Evolutionary conservation across 352 stramenopile genomes (phyloP).

Genomic region (Discostella stelligera): DNA sequence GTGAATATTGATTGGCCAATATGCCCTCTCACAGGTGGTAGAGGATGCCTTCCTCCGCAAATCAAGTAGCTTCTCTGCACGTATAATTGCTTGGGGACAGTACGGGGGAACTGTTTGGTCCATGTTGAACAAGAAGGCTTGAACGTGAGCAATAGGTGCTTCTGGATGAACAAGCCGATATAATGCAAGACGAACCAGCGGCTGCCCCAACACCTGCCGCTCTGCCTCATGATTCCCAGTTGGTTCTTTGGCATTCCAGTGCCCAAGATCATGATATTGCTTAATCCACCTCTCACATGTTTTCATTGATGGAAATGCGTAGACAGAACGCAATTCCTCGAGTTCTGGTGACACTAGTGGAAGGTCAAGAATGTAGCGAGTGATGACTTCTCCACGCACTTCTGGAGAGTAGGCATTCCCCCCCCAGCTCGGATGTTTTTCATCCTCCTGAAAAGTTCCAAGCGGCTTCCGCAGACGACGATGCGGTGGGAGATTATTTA

Average conservation of each 20-base stretch:
- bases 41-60: neutral
- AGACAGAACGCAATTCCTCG: neutral
- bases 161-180: slow-evolving; percentile 20
- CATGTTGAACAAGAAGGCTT: slow-evolving; percentile 16
- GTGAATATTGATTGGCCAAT: slow-evolving; percentile 10
- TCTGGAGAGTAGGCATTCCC: slow-evolving; percentile 14
- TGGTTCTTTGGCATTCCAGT: slow-evolving; percentile 1
- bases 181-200: slow-evolving; percentile 11
- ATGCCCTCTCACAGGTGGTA: slow-evolving; percentile 10
- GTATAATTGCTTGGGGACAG: neutral
- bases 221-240: slow-evolving; percentile 16
- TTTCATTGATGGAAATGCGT: neutral
- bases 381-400: neutral
- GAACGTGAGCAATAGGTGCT: slow-evolving; percentile 4
- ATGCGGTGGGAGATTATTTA: no score
- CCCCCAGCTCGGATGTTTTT: slow-evolving; percentile 1
- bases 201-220: slow-evolving; percentile 4
- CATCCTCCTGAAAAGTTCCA: neutral
- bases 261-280: neutral
- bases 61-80: slow-evolving; percentile 7
- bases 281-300: slow-evolving; percentile 2
- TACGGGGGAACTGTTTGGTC: slow-evolving; percentile 5
- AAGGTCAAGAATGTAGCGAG: neutral
- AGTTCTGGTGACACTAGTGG: neutral
- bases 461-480: no score